Evolutionary conservation across 2,329 filamentous ascomycete genomes (phyloP).

Genomic region (Fusarium sp.): DNA sequence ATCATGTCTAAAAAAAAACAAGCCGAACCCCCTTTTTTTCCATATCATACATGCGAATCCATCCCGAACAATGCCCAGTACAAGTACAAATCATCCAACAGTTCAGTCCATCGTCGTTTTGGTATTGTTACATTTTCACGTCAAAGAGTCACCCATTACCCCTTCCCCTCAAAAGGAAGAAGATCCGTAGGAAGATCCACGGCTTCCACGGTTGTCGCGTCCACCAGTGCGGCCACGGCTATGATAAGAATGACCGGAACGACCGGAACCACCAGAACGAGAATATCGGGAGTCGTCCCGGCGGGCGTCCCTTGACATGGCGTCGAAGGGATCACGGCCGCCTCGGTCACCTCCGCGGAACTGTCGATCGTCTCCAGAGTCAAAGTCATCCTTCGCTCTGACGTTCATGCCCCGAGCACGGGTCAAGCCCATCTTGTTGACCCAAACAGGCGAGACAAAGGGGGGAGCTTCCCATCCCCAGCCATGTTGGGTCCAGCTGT

Average conservation of each 20-base stretch:
- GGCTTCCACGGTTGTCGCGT: not conserved
- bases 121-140: slow-evolving; percentile 38
- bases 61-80: slow-evolving; percentile 43
- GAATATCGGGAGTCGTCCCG: not conserved
- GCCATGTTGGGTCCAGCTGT: slow-evolving; percentile 62
- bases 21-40: slow-evolving; percentile 37
- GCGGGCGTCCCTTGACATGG: not conserved
- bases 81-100: slow-evolving; percentile 43
- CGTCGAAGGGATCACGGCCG: not conserved
- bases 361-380: not conserved
- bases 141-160: not conserved
- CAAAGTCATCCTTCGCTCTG: slow-evolving; percentile 14
- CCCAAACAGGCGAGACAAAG: slow-evolving; percentile 43
- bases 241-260: slow-evolving; percentile 12
- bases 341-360: slow-evolving; percentile 18
- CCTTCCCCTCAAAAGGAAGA: slow-evolving; percentile 26
- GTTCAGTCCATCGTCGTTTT: slow-evolving; percentile 27
- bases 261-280: slow-evolving; percentile 23
- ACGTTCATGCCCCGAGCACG: slow-evolving; percentile 51
- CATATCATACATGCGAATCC: slow-evolving; percentile 33
- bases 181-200: not conserved
- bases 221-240: slow-evolving; percentile 13
- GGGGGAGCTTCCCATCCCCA: slow-evolving; percentile 67
- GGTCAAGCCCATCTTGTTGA: slow-evolving; percentile 48
- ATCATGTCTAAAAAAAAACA: slow-evolving; percentile 36